These are phyloP conservation scores for Hippophae rhamnoides DNA, from an alignment of 306 rosid genomes.

Conservation along the genomic window DNA sequence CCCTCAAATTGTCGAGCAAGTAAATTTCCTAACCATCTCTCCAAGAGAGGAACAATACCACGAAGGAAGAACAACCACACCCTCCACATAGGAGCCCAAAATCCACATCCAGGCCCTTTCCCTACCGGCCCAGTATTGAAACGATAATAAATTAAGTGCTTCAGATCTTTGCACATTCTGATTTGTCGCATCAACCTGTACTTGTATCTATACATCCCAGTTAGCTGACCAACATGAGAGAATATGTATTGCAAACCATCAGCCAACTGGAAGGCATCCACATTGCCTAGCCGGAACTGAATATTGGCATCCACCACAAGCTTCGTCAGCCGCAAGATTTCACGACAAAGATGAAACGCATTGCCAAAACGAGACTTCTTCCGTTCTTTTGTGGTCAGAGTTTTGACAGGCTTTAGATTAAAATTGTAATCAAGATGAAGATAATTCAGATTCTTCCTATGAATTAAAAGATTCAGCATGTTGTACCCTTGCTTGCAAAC, in stretches of 20 bases:
- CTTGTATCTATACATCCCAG: slow-evolving; percentile 98
- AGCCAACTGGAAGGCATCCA: slow-evolving; percentile 95
- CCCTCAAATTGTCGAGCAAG: slow-evolving; percentile 99
- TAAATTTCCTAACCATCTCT: slow-evolving; percentile 92
- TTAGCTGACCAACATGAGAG: slow-evolving; percentile 96
- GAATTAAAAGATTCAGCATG: slow-evolving; percentile 92
- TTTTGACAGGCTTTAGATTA: slow-evolving; percentile 93
- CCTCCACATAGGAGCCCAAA: slow-evolving; percentile 99
- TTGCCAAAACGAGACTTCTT: slow-evolving; percentile 97
- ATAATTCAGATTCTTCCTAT: slow-evolving; percentile 92
- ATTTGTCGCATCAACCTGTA: slow-evolving; percentile 97
- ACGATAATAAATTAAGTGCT: slow-evolving; percentile 93
- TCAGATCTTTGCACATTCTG: slow-evolving; percentile 96
- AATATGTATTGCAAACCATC: slow-evolving; percentile 96
- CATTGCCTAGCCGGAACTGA: slow-evolving; percentile 96
- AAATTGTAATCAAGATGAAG: slow-evolving; percentile 98
- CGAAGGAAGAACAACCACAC: slow-evolving; percentile 98
- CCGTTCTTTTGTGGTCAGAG: slow-evolving; percentile 87
- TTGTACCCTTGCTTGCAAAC: slow-evolving; percentile 98
- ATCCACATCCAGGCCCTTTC: slow-evolving; percentile 97
- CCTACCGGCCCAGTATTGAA: slow-evolving; percentile 99
- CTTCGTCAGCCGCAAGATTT: slow-evolving; percentile 90
- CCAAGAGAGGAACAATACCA: slow-evolving; percentile 95
- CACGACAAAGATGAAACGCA: slow-evolving; percentile 99
- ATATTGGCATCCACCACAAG: slow-evolving; percentile 98